Conservation (phyloP, 306 rosid genomes). For the Gastrolobium villosum region DNA sequence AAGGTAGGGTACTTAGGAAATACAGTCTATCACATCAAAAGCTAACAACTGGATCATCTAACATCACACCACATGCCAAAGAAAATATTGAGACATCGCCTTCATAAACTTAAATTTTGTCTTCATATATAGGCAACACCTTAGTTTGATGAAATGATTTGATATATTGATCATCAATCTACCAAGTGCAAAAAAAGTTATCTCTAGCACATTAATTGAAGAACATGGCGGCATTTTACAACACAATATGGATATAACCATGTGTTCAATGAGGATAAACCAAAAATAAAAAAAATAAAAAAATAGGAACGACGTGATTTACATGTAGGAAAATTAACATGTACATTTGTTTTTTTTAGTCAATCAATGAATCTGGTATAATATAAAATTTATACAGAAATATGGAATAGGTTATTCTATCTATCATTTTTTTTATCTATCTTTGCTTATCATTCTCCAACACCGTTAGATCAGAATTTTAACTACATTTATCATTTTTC, state of each 20-base stretch:
- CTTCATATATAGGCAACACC: constrained; percentile 23
- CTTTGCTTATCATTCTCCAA: too few species aligned
- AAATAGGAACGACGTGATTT: not conserved
- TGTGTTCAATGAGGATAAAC: constrained; percentile 12
- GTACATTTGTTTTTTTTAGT: not conserved
- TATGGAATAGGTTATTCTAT: not conserved
- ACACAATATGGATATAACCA: constrained; percentile 25
- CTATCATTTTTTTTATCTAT: too few species aligned
- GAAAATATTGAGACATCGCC: constrained; percentile 51
- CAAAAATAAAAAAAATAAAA: too few species aligned
- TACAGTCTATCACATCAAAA: constrained; percentile 53
- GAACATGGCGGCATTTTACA: not conserved
- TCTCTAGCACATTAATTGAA: constrained; percentile 35
- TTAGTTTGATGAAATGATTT: constrained; percentile 51
- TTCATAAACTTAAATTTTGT: constrained; percentile 42
- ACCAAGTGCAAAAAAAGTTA: constrained; percentile 12
- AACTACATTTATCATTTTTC: too few species aligned
- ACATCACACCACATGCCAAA: constrained; percentile 43
- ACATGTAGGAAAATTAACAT: constrained; percentile 1
- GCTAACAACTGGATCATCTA: constrained; percentile 41
- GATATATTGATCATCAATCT: constrained; percentile 33
- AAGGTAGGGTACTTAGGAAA: constrained; percentile 65
- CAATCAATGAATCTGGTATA: not conserved
- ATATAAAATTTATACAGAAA: not conserved
- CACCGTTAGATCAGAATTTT: too few species aligned